Conservation (phyloP, 345 rosid genomes). For the Durio zibethinus region DNA sequence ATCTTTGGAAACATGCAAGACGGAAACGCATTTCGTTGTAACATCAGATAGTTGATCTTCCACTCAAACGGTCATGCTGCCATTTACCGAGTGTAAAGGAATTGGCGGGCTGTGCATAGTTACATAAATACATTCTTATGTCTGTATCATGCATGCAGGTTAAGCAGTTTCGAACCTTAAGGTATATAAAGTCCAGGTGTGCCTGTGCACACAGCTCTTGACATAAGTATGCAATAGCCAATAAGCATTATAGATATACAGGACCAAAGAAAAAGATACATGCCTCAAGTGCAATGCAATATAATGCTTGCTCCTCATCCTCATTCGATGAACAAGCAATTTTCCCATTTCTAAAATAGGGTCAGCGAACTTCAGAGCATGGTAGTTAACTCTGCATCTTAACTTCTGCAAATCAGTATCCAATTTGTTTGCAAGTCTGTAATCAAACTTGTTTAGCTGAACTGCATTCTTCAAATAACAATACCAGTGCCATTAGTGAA, state of each 20-base stretch:
- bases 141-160: background rate
- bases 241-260: constrained; percentile 8
- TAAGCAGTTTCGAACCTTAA: constrained; percentile 4
- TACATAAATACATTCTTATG: background rate
- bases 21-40: background rate
- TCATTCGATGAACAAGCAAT: constrained; percentile 66
- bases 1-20: background rate
- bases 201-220: background rate
- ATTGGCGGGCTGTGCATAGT: background rate
- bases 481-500: constrained; percentile 8
- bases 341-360: constrained; percentile 78
- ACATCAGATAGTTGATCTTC: background rate
- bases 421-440: constrained; percentile 88
- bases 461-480: constrained; percentile 55
- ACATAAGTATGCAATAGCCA: background rate
- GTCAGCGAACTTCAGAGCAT: constrained; percentile 82
- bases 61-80: background rate
- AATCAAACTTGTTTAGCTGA: constrained; percentile 86
- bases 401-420: constrained; percentile 78
- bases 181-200: background rate
- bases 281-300: constrained; percentile 97
- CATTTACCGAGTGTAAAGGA: background rate
- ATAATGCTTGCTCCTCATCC: constrained; percentile 68
- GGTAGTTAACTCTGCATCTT: constrained; percentile 94
- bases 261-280: constrained; percentile 15